Evolutionary conservation across 108 stramenopile genomes (phyloP).

Genomic region (Parietichytrium sp.): DNA sequence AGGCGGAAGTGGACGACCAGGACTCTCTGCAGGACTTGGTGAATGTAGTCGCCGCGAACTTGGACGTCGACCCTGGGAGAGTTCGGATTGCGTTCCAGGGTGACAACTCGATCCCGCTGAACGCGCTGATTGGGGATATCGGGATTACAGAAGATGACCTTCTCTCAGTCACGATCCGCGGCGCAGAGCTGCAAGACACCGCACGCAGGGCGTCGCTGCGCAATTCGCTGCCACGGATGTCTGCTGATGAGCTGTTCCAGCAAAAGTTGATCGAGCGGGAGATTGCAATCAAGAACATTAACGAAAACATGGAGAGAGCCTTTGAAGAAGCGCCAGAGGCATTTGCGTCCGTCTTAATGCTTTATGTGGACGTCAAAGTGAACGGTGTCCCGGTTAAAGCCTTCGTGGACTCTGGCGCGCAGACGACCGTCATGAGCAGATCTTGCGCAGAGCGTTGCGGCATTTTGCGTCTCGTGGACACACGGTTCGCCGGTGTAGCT

Average conservation of each 20-base stretch:
- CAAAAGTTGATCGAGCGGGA: neutral
- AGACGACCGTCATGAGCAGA: slow-evolving; percentile 81
- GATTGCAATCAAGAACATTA: slow-evolving; percentile 32
- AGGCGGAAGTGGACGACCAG: neutral
- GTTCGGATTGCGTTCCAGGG: neutral
- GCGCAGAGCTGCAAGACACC: neutral
- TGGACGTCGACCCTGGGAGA: neutral
- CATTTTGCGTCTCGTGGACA: slow-evolving; percentile 77
- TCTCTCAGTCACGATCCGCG: neutral
- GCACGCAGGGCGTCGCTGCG: neutral
- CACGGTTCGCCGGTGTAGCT: slow-evolving; percentile 78
- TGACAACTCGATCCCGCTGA: neutral
- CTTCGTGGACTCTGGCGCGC: slow-evolving; percentile 94
- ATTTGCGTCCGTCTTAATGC: slow-evolving; percentile 87
- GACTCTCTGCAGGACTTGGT: neutral
- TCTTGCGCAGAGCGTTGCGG: slow-evolving; percentile 74
- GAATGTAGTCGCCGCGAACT: neutral
- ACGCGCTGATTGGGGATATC: neutral
- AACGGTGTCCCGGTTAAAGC: slow-evolving; percentile 76
- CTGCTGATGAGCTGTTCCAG: neutral
- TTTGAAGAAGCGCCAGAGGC: slow-evolving; percentile 91
- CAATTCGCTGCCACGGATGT: neutral
- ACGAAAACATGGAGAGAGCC: slow-evolving; percentile 56
- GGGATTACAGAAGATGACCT: slow-evolving; percentile 1
- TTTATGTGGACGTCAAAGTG: slow-evolving; percentile 84